Percentiles rank a stretch among this genome's conserved stretches.
Conservation (phyloP, 331 rosid species). For the Rhamnella rubrinervis region DNA sequence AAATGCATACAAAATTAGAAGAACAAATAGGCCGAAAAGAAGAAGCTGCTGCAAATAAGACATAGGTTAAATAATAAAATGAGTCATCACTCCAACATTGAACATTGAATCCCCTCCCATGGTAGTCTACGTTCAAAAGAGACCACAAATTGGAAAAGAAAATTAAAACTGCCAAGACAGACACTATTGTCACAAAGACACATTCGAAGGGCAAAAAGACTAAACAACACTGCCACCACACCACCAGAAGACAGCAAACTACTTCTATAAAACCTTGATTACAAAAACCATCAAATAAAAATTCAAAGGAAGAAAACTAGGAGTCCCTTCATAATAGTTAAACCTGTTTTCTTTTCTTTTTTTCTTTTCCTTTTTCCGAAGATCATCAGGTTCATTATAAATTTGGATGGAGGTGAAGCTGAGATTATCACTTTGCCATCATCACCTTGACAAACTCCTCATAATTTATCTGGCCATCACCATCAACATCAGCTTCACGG, state of each 20-base stretch:
- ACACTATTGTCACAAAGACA: constrained; percentile 23
- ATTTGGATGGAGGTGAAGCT: background rate
- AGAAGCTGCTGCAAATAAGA: background rate
- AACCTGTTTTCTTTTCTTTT: too few species aligned
- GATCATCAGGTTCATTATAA: too few species aligned
- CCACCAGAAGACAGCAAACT: too few species aligned
- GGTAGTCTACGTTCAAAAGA: constrained; percentile 9
- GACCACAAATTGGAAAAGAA: background rate
- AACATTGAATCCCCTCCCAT: background rate
- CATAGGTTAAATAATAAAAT: background rate
- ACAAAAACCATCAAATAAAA: too few species aligned
- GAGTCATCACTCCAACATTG: constrained; percentile 10
- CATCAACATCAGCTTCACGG: constrained; percentile 84
- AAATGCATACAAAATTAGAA: too few species aligned
- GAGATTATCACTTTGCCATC: constrained; percentile 68
- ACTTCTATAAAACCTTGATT: too few species aligned
- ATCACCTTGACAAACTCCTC: constrained; percentile 82
- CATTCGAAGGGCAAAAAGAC: constrained; percentile 17
- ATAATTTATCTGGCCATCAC: constrained; percentile 84
- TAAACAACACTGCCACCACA: background rate
- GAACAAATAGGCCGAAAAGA: background rate
- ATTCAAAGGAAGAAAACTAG: too few species aligned
- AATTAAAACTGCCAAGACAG: constrained; percentile 19
- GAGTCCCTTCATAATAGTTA: too few species aligned
- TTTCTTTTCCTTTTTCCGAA: background rate